Evolutionary conservation across 208 protist species (phyloP).

Genomic region (Trypanosoma mega): DNA sequence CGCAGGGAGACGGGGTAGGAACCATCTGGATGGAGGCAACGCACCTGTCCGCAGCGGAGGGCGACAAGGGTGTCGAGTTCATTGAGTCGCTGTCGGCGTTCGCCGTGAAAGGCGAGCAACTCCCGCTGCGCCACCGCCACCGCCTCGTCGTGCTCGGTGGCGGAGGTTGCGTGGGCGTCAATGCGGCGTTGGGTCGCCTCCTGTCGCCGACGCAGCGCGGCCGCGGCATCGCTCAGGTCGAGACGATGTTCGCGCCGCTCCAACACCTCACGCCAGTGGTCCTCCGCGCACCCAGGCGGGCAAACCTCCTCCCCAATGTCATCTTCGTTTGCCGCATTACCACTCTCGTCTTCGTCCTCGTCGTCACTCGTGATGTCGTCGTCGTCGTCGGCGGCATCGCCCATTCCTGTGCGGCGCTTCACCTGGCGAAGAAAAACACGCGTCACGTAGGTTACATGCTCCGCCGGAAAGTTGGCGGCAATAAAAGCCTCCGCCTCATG

Average conservation of each 20-base stretch:
- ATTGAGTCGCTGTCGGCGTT: slow-evolving; percentile 96
- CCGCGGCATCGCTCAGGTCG: slow-evolving; percentile 86
- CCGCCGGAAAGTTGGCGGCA: slow-evolving; percentile 61
- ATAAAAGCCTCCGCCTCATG: slow-evolving; percentile 85
- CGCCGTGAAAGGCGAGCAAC: slow-evolving; percentile 85
- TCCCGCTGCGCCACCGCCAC: slow-evolving; percentile 65
- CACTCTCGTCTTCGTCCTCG: slow-evolving; percentile 57
- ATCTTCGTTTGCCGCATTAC: slow-evolving; percentile 83
- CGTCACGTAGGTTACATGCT: slow-evolving; percentile 75
- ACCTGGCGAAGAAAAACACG: slow-evolving; percentile 93
- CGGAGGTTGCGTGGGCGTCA: slow-evolving; percentile 49
- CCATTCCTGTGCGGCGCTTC: slow-evolving; percentile 76
- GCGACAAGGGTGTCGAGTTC: slow-evolving; percentile 91
- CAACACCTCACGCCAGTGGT: slow-evolving; percentile 87
- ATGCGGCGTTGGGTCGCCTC: slow-evolving; percentile 32
- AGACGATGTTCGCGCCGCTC: slow-evolving; percentile 88
- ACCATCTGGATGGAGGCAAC: slow-evolving; percentile 48
- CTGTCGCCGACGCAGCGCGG: slow-evolving; percentile 44
- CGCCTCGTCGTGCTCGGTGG: slow-evolving; percentile 62
- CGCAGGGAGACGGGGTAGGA: slow-evolving; percentile 52
- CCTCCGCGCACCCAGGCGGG: slow-evolving; percentile 83
- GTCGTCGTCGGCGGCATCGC: slow-evolving; percentile 44
- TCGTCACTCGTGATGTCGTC: slow-evolving; percentile 80
- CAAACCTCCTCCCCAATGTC: slow-evolving; percentile 91
- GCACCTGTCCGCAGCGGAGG: slow-evolving; percentile 83